These are phyloP conservation scores for Hypoxylon rubiginosum DNA, from an alignment of 2,329 filamentous ascomycete genomes.

Conservation along the genomic window DNA sequence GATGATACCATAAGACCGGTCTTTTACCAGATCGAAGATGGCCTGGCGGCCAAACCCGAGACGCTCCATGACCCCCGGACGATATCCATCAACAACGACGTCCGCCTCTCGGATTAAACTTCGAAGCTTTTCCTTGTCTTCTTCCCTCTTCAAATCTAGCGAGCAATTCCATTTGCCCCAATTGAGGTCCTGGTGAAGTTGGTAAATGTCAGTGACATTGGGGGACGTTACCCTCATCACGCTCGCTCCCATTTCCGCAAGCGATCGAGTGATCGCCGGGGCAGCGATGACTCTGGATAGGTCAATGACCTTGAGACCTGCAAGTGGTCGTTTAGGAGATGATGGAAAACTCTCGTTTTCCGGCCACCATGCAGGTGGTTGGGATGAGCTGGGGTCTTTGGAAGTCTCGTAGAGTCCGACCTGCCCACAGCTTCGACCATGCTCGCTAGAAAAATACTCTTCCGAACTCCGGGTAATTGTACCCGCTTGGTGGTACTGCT, in stretches of 20 bases:
- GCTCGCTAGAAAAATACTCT: constrained; percentile 47
- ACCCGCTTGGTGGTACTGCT: constrained; percentile 47
- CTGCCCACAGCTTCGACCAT: constrained; percentile 44
- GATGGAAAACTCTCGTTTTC: constrained; percentile 48
- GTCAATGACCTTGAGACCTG: constrained; percentile 63
- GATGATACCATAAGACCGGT: constrained; percentile 59
- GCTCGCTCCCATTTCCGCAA: constrained; percentile 62
- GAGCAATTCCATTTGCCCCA: constrained; percentile 64
- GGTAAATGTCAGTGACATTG: constrained; percentile 57
- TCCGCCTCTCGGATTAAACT: constrained; percentile 62
- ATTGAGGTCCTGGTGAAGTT: constrained; percentile 61
- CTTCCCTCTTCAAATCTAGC: constrained; percentile 58
- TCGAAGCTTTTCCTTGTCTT: constrained; percentile 55
- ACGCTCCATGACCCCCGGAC: constrained; percentile 62
- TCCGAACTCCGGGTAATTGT: constrained; percentile 46
- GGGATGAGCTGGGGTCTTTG: constrained; percentile 41
- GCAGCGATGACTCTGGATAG: constrained; percentile 63
- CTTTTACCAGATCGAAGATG: constrained; percentile 57
- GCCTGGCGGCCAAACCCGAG: constrained; percentile 59
- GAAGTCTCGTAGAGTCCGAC: constrained; percentile 45
- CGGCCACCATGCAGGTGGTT: constrained; percentile 59
- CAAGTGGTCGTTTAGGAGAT: constrained; percentile 57
- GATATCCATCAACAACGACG: constrained; percentile 64
- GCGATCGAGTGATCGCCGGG: constrained; percentile 57
- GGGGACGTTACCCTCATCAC: constrained; percentile 60